phyloP scores from a whole-genome alignment of 2,329 filamentous ascomycete species.

The Emergomyces pasteurianus region DNA sequence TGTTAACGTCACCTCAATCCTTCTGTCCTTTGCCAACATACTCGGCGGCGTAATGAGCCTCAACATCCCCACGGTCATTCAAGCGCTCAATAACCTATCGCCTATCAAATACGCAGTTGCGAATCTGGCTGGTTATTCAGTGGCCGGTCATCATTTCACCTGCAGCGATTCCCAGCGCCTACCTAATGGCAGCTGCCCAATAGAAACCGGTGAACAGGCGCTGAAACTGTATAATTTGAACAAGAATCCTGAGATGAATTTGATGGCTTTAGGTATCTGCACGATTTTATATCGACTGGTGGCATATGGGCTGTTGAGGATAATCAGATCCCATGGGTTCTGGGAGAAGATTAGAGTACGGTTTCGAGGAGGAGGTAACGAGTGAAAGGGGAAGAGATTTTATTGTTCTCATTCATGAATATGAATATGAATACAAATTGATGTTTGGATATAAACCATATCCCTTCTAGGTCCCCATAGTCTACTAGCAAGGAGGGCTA shows the following conservation, averaged over 20 bases:
- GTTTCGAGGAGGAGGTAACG: not conserved
- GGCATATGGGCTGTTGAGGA: slow-evolving; percentile 25
- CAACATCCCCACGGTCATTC: slow-evolving; percentile 53
- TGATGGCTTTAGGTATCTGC: slow-evolving; percentile 51
- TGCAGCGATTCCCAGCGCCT: slow-evolving; percentile 51
- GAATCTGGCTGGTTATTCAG: slow-evolving; percentile 54
- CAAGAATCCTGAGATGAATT: slow-evolving; percentile 47
- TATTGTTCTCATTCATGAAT: not conserved
- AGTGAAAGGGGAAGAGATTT: not conserved
- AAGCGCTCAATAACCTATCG: slow-evolving; percentile 57
- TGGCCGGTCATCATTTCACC: slow-evolving; percentile 50
- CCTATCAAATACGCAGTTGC: slow-evolving; percentile 59
- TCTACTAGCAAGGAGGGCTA: no score
- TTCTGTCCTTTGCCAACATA: slow-evolving; percentile 58
- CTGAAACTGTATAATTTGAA: slow-evolving; percentile 56
- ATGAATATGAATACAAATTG: not conserved
- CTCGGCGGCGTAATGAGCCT: slow-evolving; percentile 63
- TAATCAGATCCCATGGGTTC: slow-evolving; percentile 6
- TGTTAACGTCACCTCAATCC: slow-evolving; percentile 57
- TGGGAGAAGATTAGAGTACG: slow-evolving; percentile 5
- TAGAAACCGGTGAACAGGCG: slow-evolving; percentile 55
- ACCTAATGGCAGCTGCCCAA: slow-evolving; percentile 49
- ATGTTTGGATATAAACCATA: no score
- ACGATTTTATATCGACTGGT: slow-evolving; percentile 54
- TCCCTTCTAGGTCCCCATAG: no score